Percentiles rank a stretch among this genome's conserved stretches.
These are phyloP conservation scores for Lentinus tigrinus DNA, from an alignment of 768 basidiomycete genomes.

Conservation along the genomic window DNA sequence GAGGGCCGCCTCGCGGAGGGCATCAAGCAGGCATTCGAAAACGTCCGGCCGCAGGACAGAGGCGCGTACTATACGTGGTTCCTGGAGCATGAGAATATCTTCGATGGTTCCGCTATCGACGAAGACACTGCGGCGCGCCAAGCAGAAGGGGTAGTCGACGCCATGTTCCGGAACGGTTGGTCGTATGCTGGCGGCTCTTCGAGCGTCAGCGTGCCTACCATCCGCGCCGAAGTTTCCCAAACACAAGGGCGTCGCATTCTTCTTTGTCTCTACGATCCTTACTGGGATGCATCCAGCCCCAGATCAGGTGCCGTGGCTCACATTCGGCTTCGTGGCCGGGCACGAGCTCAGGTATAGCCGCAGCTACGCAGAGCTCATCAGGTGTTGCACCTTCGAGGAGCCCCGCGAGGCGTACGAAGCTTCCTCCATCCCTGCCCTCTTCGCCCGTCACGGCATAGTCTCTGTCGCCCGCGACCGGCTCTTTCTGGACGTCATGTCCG, in stretches of 20 bases:
- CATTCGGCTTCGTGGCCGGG: slow-evolving; percentile 20
- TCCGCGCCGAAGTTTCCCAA: background rate
- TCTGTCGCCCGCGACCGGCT: background rate
- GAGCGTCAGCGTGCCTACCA: background rate
- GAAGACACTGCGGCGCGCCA: too few species aligned
- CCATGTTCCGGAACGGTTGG: background rate
- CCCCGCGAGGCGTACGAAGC: slow-evolving; percentile 31
- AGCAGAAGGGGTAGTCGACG: too few species aligned
- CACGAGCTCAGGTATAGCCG: background rate
- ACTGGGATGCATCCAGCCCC: background rate
- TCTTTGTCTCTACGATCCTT: background rate
- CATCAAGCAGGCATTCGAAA: slow-evolving; percentile 31
- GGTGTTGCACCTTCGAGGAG: slow-evolving; percentile 35
- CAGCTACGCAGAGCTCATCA: slow-evolving; percentile 27
- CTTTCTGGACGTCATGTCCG: slow-evolving; percentile 28
- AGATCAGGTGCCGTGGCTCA: background rate
- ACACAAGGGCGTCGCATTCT: background rate
- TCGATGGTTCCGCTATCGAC: slow-evolving; percentile 15
- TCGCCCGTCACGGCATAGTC: background rate
- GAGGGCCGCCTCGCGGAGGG: slow-evolving; percentile 33
- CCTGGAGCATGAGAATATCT: slow-evolving; percentile 31
- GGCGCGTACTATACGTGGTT: slow-evolving; percentile 38
- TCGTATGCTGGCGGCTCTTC: background rate
- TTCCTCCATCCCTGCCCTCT: slow-evolving; percentile 17
- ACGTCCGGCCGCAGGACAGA: background rate